Evolutionary conservation across 257 asterid genomes (phyloP).

Genomic region (Nicotiana tabacum): DNA sequence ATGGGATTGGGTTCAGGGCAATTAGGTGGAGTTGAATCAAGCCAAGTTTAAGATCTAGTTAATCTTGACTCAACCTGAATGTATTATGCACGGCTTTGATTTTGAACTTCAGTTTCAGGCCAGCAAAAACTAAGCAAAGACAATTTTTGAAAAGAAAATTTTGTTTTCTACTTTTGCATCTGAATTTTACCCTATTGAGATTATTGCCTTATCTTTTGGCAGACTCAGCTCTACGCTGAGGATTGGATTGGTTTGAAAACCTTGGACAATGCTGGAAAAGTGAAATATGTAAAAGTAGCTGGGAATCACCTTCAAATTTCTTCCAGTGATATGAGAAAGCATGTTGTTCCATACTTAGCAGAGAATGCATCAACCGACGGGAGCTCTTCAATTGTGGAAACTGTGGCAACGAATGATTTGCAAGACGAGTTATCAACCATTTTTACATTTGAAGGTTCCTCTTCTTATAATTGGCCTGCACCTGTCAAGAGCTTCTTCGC

Average conservation of each 20-base stretch:
- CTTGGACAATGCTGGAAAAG: constrained; percentile 64
- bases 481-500: constrained; percentile 32
- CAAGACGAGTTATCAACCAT: constrained; percentile 9
- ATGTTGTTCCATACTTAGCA: constrained; percentile 59
- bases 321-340: constrained; percentile 54
- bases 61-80: not conserved
- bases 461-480: constrained; percentile 32
- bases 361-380: constrained; percentile 19
- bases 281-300: constrained; percentile 47
- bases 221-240: constrained; percentile 36
- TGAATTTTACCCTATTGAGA: not conserved
- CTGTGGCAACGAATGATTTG: not conserved
- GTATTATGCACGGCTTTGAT: not conserved
- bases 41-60: not conserved
- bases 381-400: not conserved
- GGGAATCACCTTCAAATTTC: constrained; percentile 87
- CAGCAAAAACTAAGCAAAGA: too few species aligned
- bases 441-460: constrained; percentile 22
- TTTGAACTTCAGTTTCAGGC: not conserved
- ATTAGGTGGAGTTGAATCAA: not conserved
- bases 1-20: not conserved
- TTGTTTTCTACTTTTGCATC: not conserved
- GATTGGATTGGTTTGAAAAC: constrained; percentile 88
- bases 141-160: not conserved
- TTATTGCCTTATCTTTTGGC: not conserved